Evolutionary conservation across 2,329 filamentous ascomycete species (phyloP).

Genomic region (Dryadomyces sulphureus): DNA sequence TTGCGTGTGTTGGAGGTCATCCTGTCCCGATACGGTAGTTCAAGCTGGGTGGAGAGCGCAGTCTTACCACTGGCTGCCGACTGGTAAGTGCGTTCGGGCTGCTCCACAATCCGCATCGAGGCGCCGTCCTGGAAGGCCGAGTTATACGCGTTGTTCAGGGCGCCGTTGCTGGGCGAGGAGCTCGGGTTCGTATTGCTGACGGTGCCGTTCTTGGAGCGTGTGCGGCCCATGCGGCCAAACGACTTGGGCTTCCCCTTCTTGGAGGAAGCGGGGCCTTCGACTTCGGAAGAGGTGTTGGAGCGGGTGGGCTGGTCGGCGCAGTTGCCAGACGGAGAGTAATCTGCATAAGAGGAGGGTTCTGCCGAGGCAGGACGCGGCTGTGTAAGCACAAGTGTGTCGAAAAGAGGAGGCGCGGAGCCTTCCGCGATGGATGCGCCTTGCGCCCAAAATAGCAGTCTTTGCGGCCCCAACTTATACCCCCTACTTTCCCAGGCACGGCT

Average conservation of each 20-base stretch:
- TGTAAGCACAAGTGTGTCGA: constrained; percentile 1
- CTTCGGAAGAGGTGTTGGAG: constrained; percentile 29
- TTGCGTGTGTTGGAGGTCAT: constrained; percentile 52
- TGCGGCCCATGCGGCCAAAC: constrained; percentile 36
- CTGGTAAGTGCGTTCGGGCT: constrained; percentile 21
- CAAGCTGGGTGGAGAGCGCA: constrained; percentile 46
- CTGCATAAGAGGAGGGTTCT: constrained; percentile 8
- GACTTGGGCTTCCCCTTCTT: constrained; percentile 35
- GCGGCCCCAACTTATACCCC: too few relatives aligned
- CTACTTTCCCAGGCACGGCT: too few relatives aligned
- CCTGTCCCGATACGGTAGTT: constrained; percentile 53
- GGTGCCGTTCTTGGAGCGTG: constrained; percentile 25
- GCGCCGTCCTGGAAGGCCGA: constrained; percentile 2
- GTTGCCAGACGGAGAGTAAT: constrained; percentile 5
- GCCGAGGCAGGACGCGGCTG: constrained; percentile 12
- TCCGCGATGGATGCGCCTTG: too few relatives aligned
- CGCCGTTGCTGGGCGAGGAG: constrained; percentile 20
- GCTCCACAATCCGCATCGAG: constrained; percentile 11
- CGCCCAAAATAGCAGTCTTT: too few relatives aligned
- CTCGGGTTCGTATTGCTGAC: constrained; percentile 17
- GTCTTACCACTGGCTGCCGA: constrained; percentile 41
- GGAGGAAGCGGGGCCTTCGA: constrained; percentile 1
- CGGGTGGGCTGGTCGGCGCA: constrained; percentile 26
- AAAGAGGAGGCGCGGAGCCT: too few relatives aligned
- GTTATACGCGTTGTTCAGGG: constrained; percentile 16